These are phyloP conservation scores for Pseudogymnoascus sp. DNA, from an alignment of 2,329 filamentous ascomycete species.

Conservation along the genomic window DNA sequence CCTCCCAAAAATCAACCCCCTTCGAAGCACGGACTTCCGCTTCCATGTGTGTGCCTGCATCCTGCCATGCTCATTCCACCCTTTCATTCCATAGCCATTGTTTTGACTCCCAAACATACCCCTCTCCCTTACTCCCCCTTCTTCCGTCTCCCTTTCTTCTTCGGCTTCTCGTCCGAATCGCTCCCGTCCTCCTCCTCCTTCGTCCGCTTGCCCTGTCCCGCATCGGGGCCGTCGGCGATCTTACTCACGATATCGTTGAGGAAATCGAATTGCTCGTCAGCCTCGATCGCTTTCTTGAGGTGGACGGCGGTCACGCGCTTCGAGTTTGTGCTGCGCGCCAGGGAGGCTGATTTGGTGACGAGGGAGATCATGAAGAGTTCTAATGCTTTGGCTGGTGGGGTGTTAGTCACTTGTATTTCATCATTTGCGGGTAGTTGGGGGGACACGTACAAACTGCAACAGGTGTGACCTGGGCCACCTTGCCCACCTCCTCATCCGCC, in stretches of 20 bases:
- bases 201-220: slow-evolving; percentile 22
- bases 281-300: slow-evolving; percentile 82
- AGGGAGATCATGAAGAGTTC: slow-evolving; percentile 97
- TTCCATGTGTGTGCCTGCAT: neutral
- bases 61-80: neutral
- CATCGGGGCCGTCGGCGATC: slow-evolving; percentile 50
- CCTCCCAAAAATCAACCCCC: neutral
- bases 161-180: slow-evolving; percentile 23
- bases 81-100: neutral
- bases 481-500: slow-evolving; percentile 95
- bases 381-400: slow-evolving; percentile 61
- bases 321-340: slow-evolving; percentile 73
- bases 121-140: slow-evolving; percentile 12
- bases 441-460: slow-evolving; percentile 68
- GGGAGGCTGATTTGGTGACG: slow-evolving; percentile 77
- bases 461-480: slow-evolving; percentile 94
- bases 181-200: slow-evolving; percentile 19
- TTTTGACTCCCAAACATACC: too few species aligned
- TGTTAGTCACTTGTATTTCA: slow-evolving; percentile 6
- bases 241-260: slow-evolving; percentile 83
- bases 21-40: neutral
- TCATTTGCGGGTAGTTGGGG: neutral
- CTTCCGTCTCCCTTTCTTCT: slow-evolving; percentile 23
- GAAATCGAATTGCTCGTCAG: slow-evolving; percentile 91
- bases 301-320: slow-evolving; percentile 87